Conservation (phyloP, 2,329 filamentous ascomycete genomes). For the Paradendryphiella salina region DNA sequence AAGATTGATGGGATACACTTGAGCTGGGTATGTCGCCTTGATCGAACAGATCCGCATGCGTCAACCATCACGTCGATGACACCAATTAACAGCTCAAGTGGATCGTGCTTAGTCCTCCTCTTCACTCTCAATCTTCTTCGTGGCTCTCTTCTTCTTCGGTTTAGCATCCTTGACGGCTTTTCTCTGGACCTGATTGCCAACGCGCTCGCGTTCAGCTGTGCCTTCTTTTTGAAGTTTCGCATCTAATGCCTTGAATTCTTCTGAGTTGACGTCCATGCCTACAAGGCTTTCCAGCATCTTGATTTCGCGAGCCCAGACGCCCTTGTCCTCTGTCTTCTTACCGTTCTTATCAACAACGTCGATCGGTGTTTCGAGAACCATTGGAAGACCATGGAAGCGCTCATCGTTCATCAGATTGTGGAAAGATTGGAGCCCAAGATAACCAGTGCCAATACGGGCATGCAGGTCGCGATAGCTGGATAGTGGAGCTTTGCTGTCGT, state of each 20-base stretch:
- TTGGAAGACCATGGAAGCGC: conserved; percentile 75
- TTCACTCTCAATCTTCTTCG: conserved; percentile 26
- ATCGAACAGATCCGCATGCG: not conserved
- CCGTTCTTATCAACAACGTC: conserved; percentile 69
- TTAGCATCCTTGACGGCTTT: conserved; percentile 23
- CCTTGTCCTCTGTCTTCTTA: conserved; percentile 71
- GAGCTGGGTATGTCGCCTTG: not conserved
- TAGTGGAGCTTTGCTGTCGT: conserved; percentile 92
- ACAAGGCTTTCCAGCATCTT: conserved; percentile 89
- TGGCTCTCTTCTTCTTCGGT: conserved; percentile 19
- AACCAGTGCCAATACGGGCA: conserved; percentile 95
- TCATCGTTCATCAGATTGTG: conserved; percentile 86
- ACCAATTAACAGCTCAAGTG: not conserved
- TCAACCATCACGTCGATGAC: conserved; percentile 3
- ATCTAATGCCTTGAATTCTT: conserved; percentile 71
- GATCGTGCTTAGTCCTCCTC: conserved; percentile 19
- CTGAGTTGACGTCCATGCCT: conserved; percentile 75
- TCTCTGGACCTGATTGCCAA: conserved; percentile 69
- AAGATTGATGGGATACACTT: not conserved
- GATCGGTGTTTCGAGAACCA: conserved; percentile 96
- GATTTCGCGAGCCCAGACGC: conserved; percentile 90
- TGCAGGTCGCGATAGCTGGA: conserved; percentile 83
- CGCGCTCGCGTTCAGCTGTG: conserved; percentile 69
- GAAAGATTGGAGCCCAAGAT: conserved; percentile 86
- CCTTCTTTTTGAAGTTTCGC: conserved; percentile 68